A percentile compares a stretch with the other conserved stretches of the same genome.
Evolutionary conservation across 169 alveolate genomes (phyloP).

Genomic region (Plasmodium ovale): DNA sequence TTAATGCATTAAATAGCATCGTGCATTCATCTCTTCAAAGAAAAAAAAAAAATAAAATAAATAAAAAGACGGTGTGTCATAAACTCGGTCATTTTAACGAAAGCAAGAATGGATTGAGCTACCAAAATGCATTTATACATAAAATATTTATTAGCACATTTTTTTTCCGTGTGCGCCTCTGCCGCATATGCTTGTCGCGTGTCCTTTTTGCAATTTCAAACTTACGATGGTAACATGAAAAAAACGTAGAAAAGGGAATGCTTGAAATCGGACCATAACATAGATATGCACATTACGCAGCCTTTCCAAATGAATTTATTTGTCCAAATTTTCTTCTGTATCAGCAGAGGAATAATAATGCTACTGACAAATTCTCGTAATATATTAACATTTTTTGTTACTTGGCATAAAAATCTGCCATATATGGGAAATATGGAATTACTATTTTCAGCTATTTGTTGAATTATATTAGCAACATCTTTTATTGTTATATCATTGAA

Average conservation of each 20-base stretch:
- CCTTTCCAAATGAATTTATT: constrained; percentile 76
- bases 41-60: constrained; percentile 52
- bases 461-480: constrained; percentile 74
- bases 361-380: constrained; percentile 72
- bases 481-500: constrained; percentile 64
- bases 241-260: constrained; percentile 70
- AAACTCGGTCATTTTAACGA: no score
- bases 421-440: constrained; percentile 69
- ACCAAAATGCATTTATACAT: background rate
- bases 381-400: constrained; percentile 60
- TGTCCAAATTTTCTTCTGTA: constrained; percentile 75
- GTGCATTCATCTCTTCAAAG: constrained; percentile 65
- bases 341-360: constrained; percentile 70
- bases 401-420: constrained; percentile 73
- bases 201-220: no score
- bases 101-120: no score
- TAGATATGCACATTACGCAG: constrained; percentile 68
- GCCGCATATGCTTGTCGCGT: no score
- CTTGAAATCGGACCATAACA: constrained; percentile 75
- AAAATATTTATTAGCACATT: background rate
- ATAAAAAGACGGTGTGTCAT: background rate
- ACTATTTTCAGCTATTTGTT: constrained; percentile 62
- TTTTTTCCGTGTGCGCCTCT: background rate
- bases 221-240: constrained; percentile 75
- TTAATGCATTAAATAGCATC: constrained; percentile 40